A percentile compares a stretch with the other conserved stretches of the same genome.
phyloP scores from a whole-genome alignment of 345 rosid species.

The Laguncularia racemosa region DNA sequence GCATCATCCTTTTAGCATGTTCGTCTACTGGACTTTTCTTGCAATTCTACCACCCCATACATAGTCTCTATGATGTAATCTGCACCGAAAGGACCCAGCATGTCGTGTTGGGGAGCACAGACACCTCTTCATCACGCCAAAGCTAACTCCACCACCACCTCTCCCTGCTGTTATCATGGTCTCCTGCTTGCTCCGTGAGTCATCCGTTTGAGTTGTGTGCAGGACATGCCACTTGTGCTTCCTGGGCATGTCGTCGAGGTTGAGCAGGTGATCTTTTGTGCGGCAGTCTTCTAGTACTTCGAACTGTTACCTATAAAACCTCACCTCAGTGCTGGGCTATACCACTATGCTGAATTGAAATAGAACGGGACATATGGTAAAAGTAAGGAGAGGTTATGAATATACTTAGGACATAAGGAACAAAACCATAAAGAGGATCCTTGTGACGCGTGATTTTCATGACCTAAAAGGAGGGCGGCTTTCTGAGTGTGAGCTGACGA shows the following conservation, averaged over 20 bases:
- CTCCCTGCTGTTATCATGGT: background rate
- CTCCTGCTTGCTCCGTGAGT: constrained; percentile 10
- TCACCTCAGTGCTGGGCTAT: no score
- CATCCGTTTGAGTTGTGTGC: constrained; percentile 10
- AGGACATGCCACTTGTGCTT: constrained; percentile 1
- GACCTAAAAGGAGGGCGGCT: background rate
- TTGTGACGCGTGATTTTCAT: constrained; percentile 7
- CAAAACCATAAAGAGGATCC: background rate
- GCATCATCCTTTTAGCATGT: background rate
- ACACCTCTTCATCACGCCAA: constrained; percentile 31
- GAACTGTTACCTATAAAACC: no score
- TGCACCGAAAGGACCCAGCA: constrained; percentile 74
- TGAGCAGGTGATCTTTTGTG: constrained; percentile 21
- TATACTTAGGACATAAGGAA: constrained; percentile 18
- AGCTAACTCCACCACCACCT: constrained; percentile 19
- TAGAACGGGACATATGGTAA: background rate
- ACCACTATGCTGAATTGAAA: no score
- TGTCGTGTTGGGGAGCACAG: constrained; percentile 71
- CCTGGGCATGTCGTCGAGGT: background rate
- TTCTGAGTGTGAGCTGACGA: no score
- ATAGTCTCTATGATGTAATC: constrained; percentile 53
- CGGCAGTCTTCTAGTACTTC: constrained; percentile 4
- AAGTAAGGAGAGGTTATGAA: constrained; percentile 15
- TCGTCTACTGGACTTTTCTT: background rate
- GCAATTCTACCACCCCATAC: constrained; percentile 27